These are phyloP conservation scores for Isoetes taiwanensis DNA, from an alignment of 75 land plant genomes.

Conservation along the genomic window DNA sequence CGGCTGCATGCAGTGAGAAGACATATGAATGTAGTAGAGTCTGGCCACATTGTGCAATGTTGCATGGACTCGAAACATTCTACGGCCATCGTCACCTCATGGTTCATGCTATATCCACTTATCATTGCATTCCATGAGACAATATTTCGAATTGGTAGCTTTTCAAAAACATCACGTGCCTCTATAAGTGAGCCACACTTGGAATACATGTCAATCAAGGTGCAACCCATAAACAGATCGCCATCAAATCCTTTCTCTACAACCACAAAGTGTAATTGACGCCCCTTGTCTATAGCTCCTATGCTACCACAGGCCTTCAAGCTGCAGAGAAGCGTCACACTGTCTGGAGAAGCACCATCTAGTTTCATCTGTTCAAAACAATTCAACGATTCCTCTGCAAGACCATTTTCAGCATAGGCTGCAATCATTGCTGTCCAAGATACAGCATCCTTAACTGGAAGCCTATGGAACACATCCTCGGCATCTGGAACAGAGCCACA, in stretches of 20 bases:
- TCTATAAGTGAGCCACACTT: not conserved
- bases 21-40: not conserved
- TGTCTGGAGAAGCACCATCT: not conserved
- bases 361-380: not conserved
- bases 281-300: not conserved
- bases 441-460: not conserved
- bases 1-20: not conserved
- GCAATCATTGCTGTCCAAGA: not conserved
- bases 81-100: not conserved
- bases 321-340: not conserved
- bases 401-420: constrained; percentile 1
- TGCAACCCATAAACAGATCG: not conserved
- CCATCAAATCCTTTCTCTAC: not conserved
- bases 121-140: not conserved
- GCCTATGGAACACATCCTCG: not conserved
- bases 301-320: not conserved
- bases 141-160: not conserved
- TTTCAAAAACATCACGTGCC: not conserved
- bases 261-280: not conserved
- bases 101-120: not conserved
- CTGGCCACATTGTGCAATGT: not conserved
- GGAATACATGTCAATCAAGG: constrained; percentile 2
- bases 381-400: not conserved
- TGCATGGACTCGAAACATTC: not conserved
- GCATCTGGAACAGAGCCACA: not conserved